These are phyloP conservation scores for Pythium apleroticum DNA, from an alignment of 352 stramenopile genomes.

Conservation along the genomic window DNA sequence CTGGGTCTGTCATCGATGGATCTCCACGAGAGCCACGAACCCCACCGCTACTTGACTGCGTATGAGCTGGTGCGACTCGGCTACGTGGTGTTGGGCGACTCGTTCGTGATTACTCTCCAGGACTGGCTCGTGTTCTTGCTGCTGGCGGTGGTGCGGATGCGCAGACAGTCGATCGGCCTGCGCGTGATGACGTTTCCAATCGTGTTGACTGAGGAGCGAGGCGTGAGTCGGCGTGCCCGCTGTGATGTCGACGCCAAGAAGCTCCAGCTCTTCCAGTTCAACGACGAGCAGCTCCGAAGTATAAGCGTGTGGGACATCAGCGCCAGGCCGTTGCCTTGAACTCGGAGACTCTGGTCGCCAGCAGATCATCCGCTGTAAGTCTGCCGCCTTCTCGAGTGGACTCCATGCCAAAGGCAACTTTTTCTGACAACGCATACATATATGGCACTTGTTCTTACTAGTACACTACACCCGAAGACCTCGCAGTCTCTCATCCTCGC, in stretches of 20 bases:
- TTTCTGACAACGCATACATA: too few species aligned
- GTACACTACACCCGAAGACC: not conserved
- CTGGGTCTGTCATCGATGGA: not conserved
- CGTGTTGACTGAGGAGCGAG: not conserved
- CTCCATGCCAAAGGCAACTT: too few species aligned
- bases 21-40: not conserved
- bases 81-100: slow-evolving; percentile 1
- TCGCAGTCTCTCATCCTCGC: not conserved
- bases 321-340: not conserved
- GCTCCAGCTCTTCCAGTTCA: not conserved
- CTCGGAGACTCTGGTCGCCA: too few species aligned
- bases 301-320: not conserved
- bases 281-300: not conserved
- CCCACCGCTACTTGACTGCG: not conserved
- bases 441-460: too few species aligned
- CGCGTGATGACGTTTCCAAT: not conserved
- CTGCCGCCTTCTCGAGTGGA: too few species aligned
- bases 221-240: not conserved
- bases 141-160: not conserved
- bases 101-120: not conserved
- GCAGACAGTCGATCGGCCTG: not conserved
- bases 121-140: slow-evolving; percentile 20
- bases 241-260: not conserved
- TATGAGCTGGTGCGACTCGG: slow-evolving; percentile 15
- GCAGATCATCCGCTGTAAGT: too few species aligned